A percentile compares a stretch with the other conserved stretches of the same genome.
phyloP scores from a whole-genome alignment of 2,329 filamentous ascomycete species.

The Stachybotrys elegans region DNA sequence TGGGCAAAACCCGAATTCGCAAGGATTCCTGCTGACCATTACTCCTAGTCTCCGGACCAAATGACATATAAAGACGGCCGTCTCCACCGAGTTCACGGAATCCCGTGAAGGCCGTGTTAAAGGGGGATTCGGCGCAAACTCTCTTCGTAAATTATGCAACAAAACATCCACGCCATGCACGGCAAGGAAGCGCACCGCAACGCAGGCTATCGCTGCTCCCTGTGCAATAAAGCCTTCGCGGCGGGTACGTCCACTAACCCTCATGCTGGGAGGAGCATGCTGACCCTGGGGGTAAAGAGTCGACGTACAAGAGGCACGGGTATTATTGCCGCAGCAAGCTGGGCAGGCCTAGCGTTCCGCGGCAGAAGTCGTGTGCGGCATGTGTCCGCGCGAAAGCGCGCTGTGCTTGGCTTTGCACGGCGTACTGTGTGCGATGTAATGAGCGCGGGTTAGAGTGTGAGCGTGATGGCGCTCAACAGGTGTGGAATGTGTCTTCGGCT shows the following conservation, averaged over 20 bases:
- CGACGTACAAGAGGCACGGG: conserved; percentile 5
- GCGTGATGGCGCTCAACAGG: background rate
- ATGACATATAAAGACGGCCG: too few species aligned
- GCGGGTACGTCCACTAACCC: background rate
- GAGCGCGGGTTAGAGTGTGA: background rate
- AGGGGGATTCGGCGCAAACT: background rate
- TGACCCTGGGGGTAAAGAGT: conserved; percentile 4
- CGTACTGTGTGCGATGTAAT: background rate
- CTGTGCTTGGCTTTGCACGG: conserved; percentile 1
- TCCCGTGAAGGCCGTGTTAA: background rate
- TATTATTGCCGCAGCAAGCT: conserved; percentile 8
- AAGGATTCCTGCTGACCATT: too few species aligned
- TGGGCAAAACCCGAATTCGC: too few species aligned
- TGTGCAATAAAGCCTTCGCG: conserved; percentile 5
- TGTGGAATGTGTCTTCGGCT: background rate
- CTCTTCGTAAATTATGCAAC: background rate
- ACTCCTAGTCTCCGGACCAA: too few species aligned
- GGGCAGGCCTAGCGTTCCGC: background rate
- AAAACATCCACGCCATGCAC: background rate
- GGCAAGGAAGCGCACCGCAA: background rate
- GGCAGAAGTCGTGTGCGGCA: conserved; percentile 2
- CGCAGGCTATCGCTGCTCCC: conserved; percentile 2
- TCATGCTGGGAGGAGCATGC: background rate
- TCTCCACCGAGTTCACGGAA: background rate
- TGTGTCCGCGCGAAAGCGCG: conserved; percentile 7